Conservation (phyloP, 768 basidiomycete genomes). For the Agaricus bisporus region DNA sequence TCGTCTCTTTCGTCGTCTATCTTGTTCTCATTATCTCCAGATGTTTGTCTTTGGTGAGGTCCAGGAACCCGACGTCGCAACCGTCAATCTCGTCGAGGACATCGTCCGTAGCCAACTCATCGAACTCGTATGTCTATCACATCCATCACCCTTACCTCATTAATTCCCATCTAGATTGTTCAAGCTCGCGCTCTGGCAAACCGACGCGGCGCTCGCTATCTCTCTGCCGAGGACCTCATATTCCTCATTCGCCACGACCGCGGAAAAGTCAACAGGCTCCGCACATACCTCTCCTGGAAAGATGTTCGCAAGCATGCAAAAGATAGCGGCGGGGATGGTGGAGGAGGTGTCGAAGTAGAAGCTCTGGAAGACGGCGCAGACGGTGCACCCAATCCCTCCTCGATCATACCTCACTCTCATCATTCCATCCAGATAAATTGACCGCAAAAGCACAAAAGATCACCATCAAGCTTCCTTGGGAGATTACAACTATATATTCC, state of each 20-base stretch:
- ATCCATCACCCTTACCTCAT: not conserved
- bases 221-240: constrained; percentile 92
- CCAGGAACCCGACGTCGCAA: constrained; percentile 81
- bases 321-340: constrained; percentile 79
- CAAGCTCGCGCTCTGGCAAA: constrained; percentile 83
- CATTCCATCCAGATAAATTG: constrained; percentile 53
- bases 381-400: constrained; percentile 35
- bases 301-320: constrained; percentile 95
- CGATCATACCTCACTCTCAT: not conserved
- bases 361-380: constrained; percentile 79
- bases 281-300: constrained; percentile 95
- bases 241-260: constrained; percentile 94
- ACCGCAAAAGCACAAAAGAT: constrained; percentile 85
- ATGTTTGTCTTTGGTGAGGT: constrained; percentile 98
- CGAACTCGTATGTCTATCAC: constrained; percentile 57
- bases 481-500: constrained; percentile 85
- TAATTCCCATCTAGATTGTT: constrained; percentile 51
- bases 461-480: constrained; percentile 95
- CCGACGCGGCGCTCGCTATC: constrained; percentile 77
- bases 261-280: constrained; percentile 86
- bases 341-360: constrained; percentile 77
- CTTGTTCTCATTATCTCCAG: constrained; percentile 29
- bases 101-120: constrained; percentile 87
- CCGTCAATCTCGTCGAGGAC: constrained; percentile 93
- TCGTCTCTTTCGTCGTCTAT: not conserved